Evolutionary conservation across 805 yeast genomes (phyloP), one percentile per base, ranked within the genome.

Genomic region (Aciculoconidium aculeatum): DNA sequence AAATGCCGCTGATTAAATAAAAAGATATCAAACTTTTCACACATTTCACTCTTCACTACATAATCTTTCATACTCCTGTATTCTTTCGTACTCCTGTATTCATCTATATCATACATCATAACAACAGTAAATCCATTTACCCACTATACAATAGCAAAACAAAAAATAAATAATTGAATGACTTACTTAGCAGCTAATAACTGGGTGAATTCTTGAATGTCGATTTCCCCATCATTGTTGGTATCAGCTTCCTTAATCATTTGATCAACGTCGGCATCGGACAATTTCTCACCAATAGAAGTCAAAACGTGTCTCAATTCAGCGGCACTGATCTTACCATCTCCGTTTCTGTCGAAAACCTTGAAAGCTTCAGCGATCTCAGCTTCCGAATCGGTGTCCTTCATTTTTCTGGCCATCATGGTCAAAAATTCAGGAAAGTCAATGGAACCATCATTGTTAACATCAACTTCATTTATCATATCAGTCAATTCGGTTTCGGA

Each of bases 311-410:
- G 96, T 61, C 94, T 80, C 55, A 92, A 75, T 65, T 92, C 98
- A 36, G 96, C 92, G 41, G 95, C 94, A 35, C 94, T 81, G 56
- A 92, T 92, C 60, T 83, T 83, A 42, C 98, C 98, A 57, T 92
- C 96, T 36, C 96, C 96, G 57, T 92, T 83, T 58, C 80, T 74
- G 67, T 92, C 98, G 54, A 92, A 92, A 21, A 92, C 98, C 65
- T 88, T 90, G 73, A 92, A 92, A 9, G 98, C 98, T 64, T 92
- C 98, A 41, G 90, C 75, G 42, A 92, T 77, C 61, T 92, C 98
- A 47, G 94, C 97, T 63, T 92, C 97, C 20, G 92, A 80, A 58
- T 92, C 98, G 38, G 92, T 87, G 49, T 90, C 95, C 66, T 87
- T 92, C 76, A 92, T 79, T 55, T 92, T 94, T 40, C 54, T 47